Percentiles rank a stretch among this genome's conserved stretches.
Evolutionary conservation across 2,329 filamentous ascomycete genomes (phyloP).

Genomic region (Elsinoe batatas): DNA sequence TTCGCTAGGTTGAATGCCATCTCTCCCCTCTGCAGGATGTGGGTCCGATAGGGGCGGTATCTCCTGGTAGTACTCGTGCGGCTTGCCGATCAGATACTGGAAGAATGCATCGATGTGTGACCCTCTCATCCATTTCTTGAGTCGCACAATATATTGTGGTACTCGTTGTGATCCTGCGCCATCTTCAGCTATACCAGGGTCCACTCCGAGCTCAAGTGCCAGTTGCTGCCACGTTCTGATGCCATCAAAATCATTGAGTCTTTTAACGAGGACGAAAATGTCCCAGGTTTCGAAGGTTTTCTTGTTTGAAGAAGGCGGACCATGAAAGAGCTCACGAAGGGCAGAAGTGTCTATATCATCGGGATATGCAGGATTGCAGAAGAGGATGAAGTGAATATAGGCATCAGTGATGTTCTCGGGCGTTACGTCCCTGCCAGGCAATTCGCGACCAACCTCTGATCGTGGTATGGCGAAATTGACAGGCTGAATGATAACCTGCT

Average conservation of each 20-base stretch:
- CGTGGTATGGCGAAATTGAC: conserved; percentile 7
- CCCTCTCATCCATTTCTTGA: conserved; percentile 96
- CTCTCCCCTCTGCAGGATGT: conserved; percentile 55
- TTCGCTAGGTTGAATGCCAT: conserved; percentile 76
- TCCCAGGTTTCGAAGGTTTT: conserved; percentile 73
- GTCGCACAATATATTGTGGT: conserved; percentile 82
- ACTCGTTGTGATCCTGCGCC: conserved; percentile 78
- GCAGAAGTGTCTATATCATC: conserved; percentile 58
- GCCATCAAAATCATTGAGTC: conserved; percentile 64
- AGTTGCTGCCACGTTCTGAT: conserved; percentile 90
- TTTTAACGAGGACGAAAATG: conserved; percentile 68
- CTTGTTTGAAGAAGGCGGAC: conserved; percentile 75
- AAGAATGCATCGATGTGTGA: conserved; percentile 95
- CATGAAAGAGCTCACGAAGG: conserved; percentile 65
- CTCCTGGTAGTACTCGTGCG: conserved; percentile 69
- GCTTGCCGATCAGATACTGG: conserved; percentile 71
- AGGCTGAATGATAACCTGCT: not conserved
- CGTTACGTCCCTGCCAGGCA: conserved; percentile 61
- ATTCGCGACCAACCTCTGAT: conserved; percentile 36
- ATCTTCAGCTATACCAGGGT: conserved; percentile 69
- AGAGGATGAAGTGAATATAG: conserved; percentile 76
- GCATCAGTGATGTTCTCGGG: conserved; percentile 67
- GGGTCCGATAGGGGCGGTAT: conserved; percentile 58
- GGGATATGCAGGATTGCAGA: conserved; percentile 77
- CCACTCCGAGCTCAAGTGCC: conserved; percentile 77